Percentiles rank a stretch among this genome's conserved stretches.
Conservation (phyloP, 164 flowering plant genomes). For the Tetrastigma voinierianum region DNA sequence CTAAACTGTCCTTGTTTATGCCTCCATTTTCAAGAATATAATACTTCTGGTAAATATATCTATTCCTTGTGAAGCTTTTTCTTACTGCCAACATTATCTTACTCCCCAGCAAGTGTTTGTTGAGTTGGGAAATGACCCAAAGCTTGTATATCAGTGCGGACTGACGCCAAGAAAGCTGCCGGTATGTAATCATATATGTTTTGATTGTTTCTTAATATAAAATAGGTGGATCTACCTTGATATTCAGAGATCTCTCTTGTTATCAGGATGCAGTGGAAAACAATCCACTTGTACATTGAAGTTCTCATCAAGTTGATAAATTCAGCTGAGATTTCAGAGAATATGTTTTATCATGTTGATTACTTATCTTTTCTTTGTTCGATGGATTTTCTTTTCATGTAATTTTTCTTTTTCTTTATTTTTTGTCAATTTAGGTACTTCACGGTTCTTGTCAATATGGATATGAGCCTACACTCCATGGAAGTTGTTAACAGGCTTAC, state of each 20-base stretch:
- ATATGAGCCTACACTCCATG: slow-evolving; percentile 98
- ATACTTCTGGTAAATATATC: too few species aligned
- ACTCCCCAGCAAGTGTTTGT: slow-evolving; percentile 65
- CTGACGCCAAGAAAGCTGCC: slow-evolving; percentile 91
- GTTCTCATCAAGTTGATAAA: slow-evolving; percentile 82
- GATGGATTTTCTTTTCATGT: not conserved
- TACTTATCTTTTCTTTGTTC: too few species aligned
- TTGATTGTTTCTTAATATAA: not conserved
- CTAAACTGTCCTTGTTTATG: too few species aligned
- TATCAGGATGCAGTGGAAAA: slow-evolving; percentile 91
- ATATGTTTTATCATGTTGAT: slow-evolving; percentile 18
- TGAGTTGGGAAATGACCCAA: slow-evolving; percentile 85
- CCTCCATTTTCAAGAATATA: too few species aligned
- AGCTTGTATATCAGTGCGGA: slow-evolving; percentile 97
- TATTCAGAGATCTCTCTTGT: slow-evolving; percentile 14
- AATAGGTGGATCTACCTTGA: not conserved
- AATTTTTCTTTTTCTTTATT: not conserved
- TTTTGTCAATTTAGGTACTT: slow-evolving; percentile 58
- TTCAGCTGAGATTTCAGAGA: slow-evolving; percentile 92
- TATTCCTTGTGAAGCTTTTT: too few species aligned
- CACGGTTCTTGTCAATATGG: slow-evolving; percentile 91
- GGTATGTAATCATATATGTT: slow-evolving; percentile 42
- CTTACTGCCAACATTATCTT: not conserved
- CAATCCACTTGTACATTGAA: slow-evolving; percentile 89
- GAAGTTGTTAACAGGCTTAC: slow-evolving; percentile 98